A percentile compares a stretch with the other conserved stretches of the same genome.
phyloP scores from a whole-genome alignment of 805 yeast species.

The Candida tammaniensis region DNA sequence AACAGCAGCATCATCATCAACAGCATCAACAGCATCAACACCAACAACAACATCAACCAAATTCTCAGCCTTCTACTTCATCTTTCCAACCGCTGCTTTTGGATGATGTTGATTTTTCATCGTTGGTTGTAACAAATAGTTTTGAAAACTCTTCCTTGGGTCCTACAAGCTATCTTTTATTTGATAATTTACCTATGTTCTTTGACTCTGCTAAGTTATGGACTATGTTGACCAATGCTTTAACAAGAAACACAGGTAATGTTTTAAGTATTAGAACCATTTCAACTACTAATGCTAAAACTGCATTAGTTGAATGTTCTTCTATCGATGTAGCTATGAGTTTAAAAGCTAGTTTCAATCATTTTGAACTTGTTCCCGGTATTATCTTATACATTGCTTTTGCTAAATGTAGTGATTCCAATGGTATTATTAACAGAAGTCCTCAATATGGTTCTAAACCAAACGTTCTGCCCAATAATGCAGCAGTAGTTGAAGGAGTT shows the following conservation, averaged over 20 bases:
- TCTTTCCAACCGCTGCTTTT: conserved; percentile 22
- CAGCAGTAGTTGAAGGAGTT: not conserved
- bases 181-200: conserved; percentile 79
- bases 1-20: too few species aligned
- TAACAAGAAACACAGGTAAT: conserved; percentile 14
- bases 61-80: conserved; percentile 1
- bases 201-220: conserved; percentile 47
- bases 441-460: not conserved
- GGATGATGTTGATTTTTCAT: conserved; percentile 62
- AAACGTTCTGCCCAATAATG: not conserved
- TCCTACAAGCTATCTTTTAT: conserved; percentile 73
- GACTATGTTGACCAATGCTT: conserved; percentile 20
- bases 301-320: conserved; percentile 64
- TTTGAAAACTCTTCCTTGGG: conserved; percentile 67
- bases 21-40: too few species aligned
- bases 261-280: conserved; percentile 19
- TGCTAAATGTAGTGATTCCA: conserved; percentile 55
- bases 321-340: conserved; percentile 72
- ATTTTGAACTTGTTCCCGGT: conserved; percentile 80
- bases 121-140: conserved; percentile 64
- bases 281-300: conserved; percentile 18
- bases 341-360: conserved; percentile 75
- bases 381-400: conserved; percentile 74
- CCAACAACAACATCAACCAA: conserved; percentile 4
- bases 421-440: conserved; percentile 1